Evolutionary conservation across 208 protist genomes (phyloP).

Genomic region (Wallacemonas sp.): DNA sequence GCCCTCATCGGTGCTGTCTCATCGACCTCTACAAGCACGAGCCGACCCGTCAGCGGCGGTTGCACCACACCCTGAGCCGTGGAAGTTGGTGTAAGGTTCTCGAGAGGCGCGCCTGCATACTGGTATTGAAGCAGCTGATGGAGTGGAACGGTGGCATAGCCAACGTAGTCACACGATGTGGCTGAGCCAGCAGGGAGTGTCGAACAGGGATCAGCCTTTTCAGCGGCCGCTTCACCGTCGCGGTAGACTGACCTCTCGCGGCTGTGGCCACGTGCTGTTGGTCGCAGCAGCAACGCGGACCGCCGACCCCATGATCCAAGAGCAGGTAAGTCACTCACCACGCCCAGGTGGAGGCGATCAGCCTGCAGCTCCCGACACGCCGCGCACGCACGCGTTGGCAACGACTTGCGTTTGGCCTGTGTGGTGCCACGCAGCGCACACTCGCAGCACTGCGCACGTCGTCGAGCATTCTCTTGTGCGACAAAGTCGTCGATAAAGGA

Average conservation of each 20-base stretch:
- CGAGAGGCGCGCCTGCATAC: constrained; percentile 4
- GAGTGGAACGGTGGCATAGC: background rate
- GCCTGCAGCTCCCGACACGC: background rate
- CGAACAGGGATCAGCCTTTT: too few species aligned
- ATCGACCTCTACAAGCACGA: constrained; percentile 28
- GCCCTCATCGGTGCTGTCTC: background rate
- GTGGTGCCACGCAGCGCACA: constrained; percentile 6
- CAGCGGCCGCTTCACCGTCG: background rate
- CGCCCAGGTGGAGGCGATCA: constrained; percentile 37
- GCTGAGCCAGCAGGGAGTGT: background rate
- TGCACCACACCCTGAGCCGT: background rate
- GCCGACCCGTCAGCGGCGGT: constrained; percentile 17
- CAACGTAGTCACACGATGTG: background rate
- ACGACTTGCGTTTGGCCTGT: background rate
- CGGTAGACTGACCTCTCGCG: background rate
- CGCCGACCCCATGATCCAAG: constrained; percentile 52
- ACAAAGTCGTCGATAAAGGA: constrained; percentile 25
- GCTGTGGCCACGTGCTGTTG: background rate
- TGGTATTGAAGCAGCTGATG: constrained; percentile 3
- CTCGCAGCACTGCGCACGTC: constrained; percentile 24
- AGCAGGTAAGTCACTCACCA: constrained; percentile 27
- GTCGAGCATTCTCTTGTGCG: constrained; percentile 10
- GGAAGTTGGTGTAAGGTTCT: too few species aligned
- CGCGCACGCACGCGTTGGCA: background rate
- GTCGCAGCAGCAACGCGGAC: constrained; percentile 29